phyloP scores from a whole-genome alignment of 306 rosid genomes.

The Inga oerstediana region DNA sequence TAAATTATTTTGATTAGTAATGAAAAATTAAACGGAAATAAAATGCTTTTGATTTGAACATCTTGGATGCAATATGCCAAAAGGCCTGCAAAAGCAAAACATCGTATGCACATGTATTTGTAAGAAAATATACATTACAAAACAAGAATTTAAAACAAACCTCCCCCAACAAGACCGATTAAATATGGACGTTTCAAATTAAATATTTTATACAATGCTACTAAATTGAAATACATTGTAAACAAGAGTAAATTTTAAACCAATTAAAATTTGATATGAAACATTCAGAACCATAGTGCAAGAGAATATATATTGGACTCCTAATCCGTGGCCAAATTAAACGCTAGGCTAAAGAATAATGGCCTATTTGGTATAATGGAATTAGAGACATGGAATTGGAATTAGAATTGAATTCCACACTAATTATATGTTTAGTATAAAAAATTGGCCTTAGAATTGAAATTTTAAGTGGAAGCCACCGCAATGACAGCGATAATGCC shows the following conservation, averaged over 20 bases:
- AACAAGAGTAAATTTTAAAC: no score
- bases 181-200: background rate
- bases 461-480: no score
- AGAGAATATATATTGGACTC: background rate
- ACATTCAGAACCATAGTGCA: background rate
- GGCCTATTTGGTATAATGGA: no score
- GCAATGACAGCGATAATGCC: no score
- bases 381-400: no score
- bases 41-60: background rate
- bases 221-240: background rate
- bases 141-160: background rate
- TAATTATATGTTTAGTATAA: no score
- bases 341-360: background rate
- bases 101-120: background rate
- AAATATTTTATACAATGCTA: background rate
- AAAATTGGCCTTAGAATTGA: no score
- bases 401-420: no score
- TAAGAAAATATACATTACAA: background rate
- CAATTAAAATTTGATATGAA: no score
- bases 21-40: background rate
- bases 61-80: background rate
- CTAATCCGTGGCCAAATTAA: background rate
- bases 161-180: background rate
- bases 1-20: background rate
- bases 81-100: background rate